Base-by-base conservation (phyloP, 148 eudicot species). In the Rheum nobile region DNA sequence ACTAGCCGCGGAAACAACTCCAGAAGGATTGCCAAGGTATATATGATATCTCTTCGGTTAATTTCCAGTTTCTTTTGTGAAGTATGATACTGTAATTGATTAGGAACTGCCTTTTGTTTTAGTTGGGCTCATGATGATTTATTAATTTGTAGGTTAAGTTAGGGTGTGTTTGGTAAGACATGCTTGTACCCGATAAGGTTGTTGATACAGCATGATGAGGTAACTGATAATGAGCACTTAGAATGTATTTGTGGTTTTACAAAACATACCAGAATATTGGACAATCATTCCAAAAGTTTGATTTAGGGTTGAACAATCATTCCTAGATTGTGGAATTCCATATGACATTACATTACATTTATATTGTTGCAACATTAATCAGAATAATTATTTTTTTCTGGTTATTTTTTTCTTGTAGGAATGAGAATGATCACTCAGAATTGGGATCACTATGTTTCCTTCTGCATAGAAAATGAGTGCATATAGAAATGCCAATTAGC, bases 1-100 rank as follows among this genome's bases (percentile, higher is more conserved):
- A 63, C 75, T 89, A 35, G 82, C 82, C 38, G 91, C 82, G 73
- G 94, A 89, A 88, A 83, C 72, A 55, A 87, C 77, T 75, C 82
- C 88, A 31, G 88, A 84, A 54, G 88, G 89, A 54, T 76, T 90
- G 63, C 89, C 91, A 8, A 84, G 95, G 95, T 86, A 39, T 26
- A 65, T 7, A 37, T 11, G 26, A 8, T 73, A 16, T 76, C 38
- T 21, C 11, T 72, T 22, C 35, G n/a, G 52, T 46, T 67, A 37
- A 32, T 42, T 22, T 72, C 6, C n/a, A 7, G 61, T 54, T 54
- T 54, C 61, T 22, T 19, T 54, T 22, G 61, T 54, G 28, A 54
- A 7, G 29, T 24, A 11, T 54, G 5, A 22, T 54, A 24, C 12
- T 19, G 7, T 7, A 54, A 24, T 54, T 24, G 29, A 24, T 54